phyloP scores from a whole-genome alignment of 2,329 filamentous ascomycete species.

The Trichoderma sp. region DNA sequence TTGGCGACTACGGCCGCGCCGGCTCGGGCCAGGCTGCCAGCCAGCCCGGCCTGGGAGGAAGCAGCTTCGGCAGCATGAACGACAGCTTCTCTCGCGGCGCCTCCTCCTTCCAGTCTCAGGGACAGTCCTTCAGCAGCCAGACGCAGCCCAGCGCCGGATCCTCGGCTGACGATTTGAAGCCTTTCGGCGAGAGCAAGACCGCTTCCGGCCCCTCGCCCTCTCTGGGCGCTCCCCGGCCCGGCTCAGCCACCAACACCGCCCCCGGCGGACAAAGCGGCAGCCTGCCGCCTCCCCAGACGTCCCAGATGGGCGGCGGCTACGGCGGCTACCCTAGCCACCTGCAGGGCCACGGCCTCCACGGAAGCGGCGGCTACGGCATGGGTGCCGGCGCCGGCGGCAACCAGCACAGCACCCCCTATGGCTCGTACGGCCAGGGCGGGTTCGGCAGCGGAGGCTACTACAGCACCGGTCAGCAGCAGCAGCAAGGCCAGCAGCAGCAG shows the following conservation, averaged over 20 bases:
- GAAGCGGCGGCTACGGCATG: conserved; percentile 58
- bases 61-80: conserved; percentile 57
- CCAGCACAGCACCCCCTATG: conserved; percentile 59
- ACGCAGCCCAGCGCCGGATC: conserved; percentile 50
- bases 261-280: conserved; percentile 52
- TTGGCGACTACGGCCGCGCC: conserved; percentile 58
- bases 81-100: conserved; percentile 58
- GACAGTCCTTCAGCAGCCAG: conserved; percentile 56
- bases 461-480: conserved; percentile 42
- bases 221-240: conserved; percentile 58
- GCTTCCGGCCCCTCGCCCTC: conserved; percentile 59
- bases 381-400: conserved; percentile 53
- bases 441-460: conserved; percentile 55
- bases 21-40: conserved; percentile 53
- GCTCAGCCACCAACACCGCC: conserved; percentile 59
- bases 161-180: conserved; percentile 59
- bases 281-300: conserved; percentile 59
- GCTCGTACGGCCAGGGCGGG: conserved; percentile 54
- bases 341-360: conserved; percentile 57
- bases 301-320: conserved; percentile 57
- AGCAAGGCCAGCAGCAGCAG: conserved; percentile 42
- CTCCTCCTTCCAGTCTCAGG: conserved; percentile 57
- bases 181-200: conserved; percentile 59
- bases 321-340: conserved; percentile 59
- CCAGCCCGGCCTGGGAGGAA: conserved; percentile 54